phyloP scores from a whole-genome alignment of 139 green algal species.

The Nannochloris sp. region DNA sequence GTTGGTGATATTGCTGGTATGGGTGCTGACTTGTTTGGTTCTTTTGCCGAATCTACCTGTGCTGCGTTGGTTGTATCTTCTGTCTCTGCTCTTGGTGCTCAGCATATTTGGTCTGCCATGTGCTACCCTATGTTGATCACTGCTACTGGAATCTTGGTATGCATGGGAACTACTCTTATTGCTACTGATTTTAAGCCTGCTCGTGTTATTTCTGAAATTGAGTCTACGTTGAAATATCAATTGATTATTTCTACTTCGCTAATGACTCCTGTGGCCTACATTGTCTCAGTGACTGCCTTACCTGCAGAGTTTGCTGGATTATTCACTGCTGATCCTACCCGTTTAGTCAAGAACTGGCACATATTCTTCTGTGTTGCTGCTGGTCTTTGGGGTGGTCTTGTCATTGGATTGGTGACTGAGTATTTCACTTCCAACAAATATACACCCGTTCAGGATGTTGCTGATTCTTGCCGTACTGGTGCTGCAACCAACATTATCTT shows the following conservation, averaged over 20 bases:
- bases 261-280: slow-evolving; percentile 75
- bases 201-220: slow-evolving; percentile 62
- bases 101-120: slow-evolving; percentile 69
- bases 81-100: slow-evolving; percentile 55
- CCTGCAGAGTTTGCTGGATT: slow-evolving; percentile 55
- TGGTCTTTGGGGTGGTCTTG: slow-evolving; percentile 92
- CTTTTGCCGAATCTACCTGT: slow-evolving; percentile 94
- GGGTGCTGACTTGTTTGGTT: slow-evolving; percentile 96
- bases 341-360: slow-evolving; percentile 80
- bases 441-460: slow-evolving; percentile 72
- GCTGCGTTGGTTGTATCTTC: slow-evolving; percentile 87
- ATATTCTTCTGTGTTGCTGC: slow-evolving; percentile 87
- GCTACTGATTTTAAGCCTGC: slow-evolving; percentile 84
- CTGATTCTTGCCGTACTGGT: slow-evolving; percentile 90
- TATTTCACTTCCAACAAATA: slow-evolving; percentile 96
- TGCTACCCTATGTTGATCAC: slow-evolving; percentile 80
- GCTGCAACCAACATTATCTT: slow-evolving; percentile 98
- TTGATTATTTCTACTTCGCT: slow-evolving; percentile 81
- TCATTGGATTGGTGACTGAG: slow-evolving; percentile 94
- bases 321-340: slow-evolving; percentile 45
- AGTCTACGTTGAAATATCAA: slow-evolving; percentile 91
- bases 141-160: slow-evolving; percentile 84
- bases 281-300: slow-evolving; percentile 41
- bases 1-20: slow-evolving; percentile 98
- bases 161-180: slow-evolving; percentile 81